Conservation (phyloP, 73 alveolate species). For the Diophrys sp. region DNA sequence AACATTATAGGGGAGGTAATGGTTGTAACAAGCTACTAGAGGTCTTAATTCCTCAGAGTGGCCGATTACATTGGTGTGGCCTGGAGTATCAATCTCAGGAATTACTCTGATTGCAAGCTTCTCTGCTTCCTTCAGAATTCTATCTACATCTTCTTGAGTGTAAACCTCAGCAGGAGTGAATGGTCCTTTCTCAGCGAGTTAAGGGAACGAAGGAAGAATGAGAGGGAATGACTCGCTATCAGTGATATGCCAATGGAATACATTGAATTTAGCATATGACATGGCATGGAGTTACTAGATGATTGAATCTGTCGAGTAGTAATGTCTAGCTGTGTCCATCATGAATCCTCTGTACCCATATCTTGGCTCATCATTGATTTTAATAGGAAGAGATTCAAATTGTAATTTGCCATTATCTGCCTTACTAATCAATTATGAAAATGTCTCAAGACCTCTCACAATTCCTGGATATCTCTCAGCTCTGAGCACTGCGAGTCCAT, state of each 20-base stretch:
- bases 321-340: conserved; percentile 84
- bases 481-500: neutral
- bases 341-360: conserved; percentile 82
- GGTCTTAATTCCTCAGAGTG: conserved; percentile 15
- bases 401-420: neutral
- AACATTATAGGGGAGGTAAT: conserved; percentile 6
- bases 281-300: conserved; percentile 59
- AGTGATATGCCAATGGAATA: conserved; percentile 82
- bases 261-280: conserved; percentile 64
- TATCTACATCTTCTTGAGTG: conserved; percentile 50
- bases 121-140: conserved; percentile 66
- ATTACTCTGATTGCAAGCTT: conserved; percentile 65
- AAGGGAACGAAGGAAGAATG: conserved; percentile 57
- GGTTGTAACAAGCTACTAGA: conserved; percentile 23
- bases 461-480: conserved; percentile 21
- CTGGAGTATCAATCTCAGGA: conserved; percentile 89
- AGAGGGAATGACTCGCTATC: conserved; percentile 85
- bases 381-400: conserved; percentile 47
- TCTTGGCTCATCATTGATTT: conserved; percentile 69
- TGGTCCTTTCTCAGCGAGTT: conserved; percentile 63
- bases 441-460: conserved; percentile 15
- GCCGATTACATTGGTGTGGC: conserved; percentile 58
- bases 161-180: conserved; percentile 58
- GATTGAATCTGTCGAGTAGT: conserved; percentile 42
- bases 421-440: neutral